Conservation (phyloP, 2,329 filamentous ascomycete species). For the Trichophaea hybrida region DNA sequence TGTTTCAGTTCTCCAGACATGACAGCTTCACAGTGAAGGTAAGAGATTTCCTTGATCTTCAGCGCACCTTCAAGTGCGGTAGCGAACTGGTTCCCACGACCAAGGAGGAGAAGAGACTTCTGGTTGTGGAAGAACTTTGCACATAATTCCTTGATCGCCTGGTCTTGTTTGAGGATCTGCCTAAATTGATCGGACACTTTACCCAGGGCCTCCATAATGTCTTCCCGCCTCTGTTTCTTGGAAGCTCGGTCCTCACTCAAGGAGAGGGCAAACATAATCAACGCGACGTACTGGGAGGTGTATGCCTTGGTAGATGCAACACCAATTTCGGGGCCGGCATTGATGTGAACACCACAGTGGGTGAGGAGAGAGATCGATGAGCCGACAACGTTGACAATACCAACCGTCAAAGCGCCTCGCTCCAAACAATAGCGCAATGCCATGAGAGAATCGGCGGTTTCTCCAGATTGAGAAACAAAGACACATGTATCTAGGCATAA, state of each 20-base stretch:
- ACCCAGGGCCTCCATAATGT: conserved; percentile 87
- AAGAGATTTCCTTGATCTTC: conserved; percentile 99
- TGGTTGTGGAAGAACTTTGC: conserved; percentile 89
- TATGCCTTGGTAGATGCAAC: conserved; percentile 98
- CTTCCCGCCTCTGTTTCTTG: conserved; percentile 78
- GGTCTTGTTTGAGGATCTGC: conserved; percentile 77
- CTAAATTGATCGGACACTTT: conserved; percentile 85
- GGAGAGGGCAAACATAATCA: conserved; percentile 98
- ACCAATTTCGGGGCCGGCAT: conserved; percentile 95
- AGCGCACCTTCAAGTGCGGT: conserved; percentile 93
- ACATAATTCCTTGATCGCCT: conserved; percentile 88
- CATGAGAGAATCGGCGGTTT: conserved; percentile 95
- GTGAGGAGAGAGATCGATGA: conserved; percentile 97
- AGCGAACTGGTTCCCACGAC: conserved; percentile 89
- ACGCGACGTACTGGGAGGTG: conserved; percentile 97
- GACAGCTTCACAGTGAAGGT: conserved; percentile 97
- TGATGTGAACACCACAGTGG: conserved; percentile 99
- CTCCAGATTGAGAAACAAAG: conserved; percentile 96
- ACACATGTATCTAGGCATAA: conserved; percentile 63
- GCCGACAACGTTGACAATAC: conserved; percentile 96
- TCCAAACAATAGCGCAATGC: conserved; percentile 95
- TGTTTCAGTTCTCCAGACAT: conserved; percentile 99
- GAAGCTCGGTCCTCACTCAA: conserved; percentile 92
- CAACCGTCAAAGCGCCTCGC: conserved; percentile 89
- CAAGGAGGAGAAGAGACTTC: conserved; percentile 85